Evolutionary conservation across 1,139 yeast genomes (phyloP).

Genomic region (Yueomyces sp.): DNA sequence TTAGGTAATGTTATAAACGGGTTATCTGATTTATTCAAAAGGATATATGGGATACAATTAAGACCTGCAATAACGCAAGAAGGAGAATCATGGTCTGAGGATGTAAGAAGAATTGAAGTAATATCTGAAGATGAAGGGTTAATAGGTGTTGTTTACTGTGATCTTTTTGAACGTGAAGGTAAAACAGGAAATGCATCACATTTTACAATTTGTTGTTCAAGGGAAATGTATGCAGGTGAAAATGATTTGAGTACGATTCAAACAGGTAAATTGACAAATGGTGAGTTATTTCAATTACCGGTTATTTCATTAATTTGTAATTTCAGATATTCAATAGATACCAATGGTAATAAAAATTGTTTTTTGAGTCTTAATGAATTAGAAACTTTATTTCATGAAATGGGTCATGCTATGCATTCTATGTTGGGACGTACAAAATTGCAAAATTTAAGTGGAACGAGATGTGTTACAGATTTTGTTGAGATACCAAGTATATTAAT

Average conservation of each 20-base stretch:
- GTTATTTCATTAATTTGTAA: slow-evolving; percentile 84
- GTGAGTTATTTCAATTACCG: slow-evolving; percentile 61
- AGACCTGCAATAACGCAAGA: slow-evolving; percentile 48
- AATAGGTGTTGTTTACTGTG: slow-evolving; percentile 58
- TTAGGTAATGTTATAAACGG: slow-evolving; percentile 84
- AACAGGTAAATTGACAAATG: slow-evolving; percentile 25
- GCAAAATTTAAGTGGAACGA: slow-evolving; percentile 88
- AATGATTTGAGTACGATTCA: slow-evolving; percentile 29
- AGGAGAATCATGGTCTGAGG: slow-evolving; percentile 89
- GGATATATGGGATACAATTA: slow-evolving; percentile 65
- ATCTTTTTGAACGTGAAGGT: slow-evolving; percentile 47
- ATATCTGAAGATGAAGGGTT: slow-evolving; percentile 44
- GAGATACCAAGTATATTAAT: slow-evolving; percentile 89
- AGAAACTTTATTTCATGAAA: slow-evolving; percentile 90
- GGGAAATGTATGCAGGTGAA: slow-evolving; percentile 50
- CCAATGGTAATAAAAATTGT: slow-evolving; percentile 24
- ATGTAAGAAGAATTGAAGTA: slow-evolving; percentile 73
- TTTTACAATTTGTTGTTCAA: slow-evolving; percentile 90
- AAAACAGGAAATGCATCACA: slow-evolving; percentile 78
- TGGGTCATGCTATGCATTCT: slow-evolving; percentile 99
- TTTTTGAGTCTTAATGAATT: slow-evolving; percentile 66
- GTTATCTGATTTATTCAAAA: slow-evolving; percentile 53
- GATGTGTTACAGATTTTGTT: slow-evolving; percentile 94
- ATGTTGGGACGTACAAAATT: slow-evolving; percentile 85
- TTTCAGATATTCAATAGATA: slow-evolving; percentile 36